Evolutionary conservation across 2,329 filamentous ascomycete species (phyloP).

Genomic region (Pseudohalonectria lignicola): DNA sequence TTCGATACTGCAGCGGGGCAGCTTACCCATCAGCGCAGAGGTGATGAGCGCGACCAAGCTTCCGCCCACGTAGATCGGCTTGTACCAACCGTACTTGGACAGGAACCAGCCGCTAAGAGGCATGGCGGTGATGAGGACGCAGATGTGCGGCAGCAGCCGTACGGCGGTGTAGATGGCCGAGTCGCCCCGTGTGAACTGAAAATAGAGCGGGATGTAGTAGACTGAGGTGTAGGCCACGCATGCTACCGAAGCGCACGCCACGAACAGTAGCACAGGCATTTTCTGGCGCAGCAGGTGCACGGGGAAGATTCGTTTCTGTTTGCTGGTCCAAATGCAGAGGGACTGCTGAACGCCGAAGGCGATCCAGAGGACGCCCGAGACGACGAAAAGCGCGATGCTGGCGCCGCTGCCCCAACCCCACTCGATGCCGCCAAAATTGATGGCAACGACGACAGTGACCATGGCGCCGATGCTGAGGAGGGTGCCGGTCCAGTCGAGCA

Average conservation of each 20-base stretch:
- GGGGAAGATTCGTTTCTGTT: not conserved
- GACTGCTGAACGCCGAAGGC: slow-evolving; percentile 33
- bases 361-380: slow-evolving; percentile 21
- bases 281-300: not conserved
- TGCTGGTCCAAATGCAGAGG: not conserved
- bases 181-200: slow-evolving; percentile 33
- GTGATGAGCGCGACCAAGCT: too few relatives aligned
- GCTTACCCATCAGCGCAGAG: too few relatives aligned
- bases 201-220: slow-evolving; percentile 42
- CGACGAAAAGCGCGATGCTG: slow-evolving; percentile 8
- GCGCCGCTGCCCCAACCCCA: slow-evolving; percentile 30
- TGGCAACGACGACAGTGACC: slow-evolving; percentile 30
- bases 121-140: not conserved
- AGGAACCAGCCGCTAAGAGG: not conserved
- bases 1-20: too few relatives aligned
- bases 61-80: slow-evolving; percentile 8
- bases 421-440: slow-evolving; percentile 36
- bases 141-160: slow-evolving; percentile 26
- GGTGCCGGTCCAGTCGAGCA: slow-evolving; percentile 32
- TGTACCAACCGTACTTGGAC: slow-evolving; percentile 7
- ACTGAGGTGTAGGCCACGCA: slow-evolving; percentile 19
- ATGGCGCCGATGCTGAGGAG: slow-evolving; percentile 29
- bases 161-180: slow-evolving; percentile 22
- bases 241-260: too few relatives aligned
- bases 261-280: not conserved